A percentile compares a stretch with the other conserved stretches of the same genome.
These are phyloP conservation scores for Penicillium crustosum DNA, from an alignment of 2,329 filamentous ascomycete species.

Conservation along the genomic window DNA sequence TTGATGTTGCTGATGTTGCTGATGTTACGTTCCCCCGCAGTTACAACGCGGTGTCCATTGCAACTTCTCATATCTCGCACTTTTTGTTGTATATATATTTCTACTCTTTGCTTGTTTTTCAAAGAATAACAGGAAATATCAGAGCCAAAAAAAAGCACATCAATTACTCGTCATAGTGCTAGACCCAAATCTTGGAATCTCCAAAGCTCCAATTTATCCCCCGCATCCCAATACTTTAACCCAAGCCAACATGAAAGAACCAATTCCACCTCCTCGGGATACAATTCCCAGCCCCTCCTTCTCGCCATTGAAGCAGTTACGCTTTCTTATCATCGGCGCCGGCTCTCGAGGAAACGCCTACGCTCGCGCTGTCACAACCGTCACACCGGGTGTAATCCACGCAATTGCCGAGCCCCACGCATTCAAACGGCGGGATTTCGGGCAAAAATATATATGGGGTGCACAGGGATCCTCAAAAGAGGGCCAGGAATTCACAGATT, in stretches of 20 bases:
- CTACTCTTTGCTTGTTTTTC: neutral
- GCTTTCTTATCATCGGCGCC: slow-evolving; percentile 77
- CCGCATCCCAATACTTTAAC: neutral
- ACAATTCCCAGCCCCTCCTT: neutral
- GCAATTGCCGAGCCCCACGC: slow-evolving; percentile 78
- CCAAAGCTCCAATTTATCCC: neutral
- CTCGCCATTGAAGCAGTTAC: slow-evolving; percentile 42
- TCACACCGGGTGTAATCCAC: slow-evolving; percentile 66
- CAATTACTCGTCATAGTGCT: neutral
- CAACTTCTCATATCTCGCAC: neutral
- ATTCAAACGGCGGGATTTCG: slow-evolving; percentile 73
- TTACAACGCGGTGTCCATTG: neutral
- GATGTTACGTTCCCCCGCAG: slow-evolving; percentile 13
- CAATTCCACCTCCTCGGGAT: slow-evolving; percentile 11
- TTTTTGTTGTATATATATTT: neutral
- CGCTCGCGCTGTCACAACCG: slow-evolving; percentile 64
- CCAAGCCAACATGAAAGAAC: slow-evolving; percentile 23
- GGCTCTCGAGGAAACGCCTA: slow-evolving; percentile 77
- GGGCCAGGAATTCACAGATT: slow-evolving; percentile 70
- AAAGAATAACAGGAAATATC: too few species aligned
- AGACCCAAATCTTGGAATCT: neutral
- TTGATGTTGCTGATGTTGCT: neutral
- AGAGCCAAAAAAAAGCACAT: neutral
- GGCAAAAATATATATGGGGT: slow-evolving; percentile 71
- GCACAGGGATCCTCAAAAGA: slow-evolving; percentile 44